Conservation (phyloP, 306 rosid genomes). For the Quercus alba region DNA sequence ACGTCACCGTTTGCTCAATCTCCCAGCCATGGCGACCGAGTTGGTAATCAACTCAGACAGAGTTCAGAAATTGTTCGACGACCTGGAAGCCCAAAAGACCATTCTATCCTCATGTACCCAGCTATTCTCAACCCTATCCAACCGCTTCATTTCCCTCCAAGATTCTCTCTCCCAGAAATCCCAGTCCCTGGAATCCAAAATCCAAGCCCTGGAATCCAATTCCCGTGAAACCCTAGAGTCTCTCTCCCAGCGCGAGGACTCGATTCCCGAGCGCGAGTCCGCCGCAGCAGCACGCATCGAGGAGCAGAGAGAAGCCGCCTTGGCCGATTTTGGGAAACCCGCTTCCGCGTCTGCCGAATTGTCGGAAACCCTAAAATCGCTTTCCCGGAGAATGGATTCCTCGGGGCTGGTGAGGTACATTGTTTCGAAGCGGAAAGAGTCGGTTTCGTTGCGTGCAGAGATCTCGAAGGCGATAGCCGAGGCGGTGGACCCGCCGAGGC, state of each 20-base stretch:
- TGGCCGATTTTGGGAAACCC: slow-evolving; percentile 39
- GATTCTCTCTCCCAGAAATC: slow-evolving; percentile 49
- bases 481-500: slow-evolving; percentile 69
- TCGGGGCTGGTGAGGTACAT: slow-evolving; percentile 47
- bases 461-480: slow-evolving; percentile 45
- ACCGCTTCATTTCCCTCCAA: slow-evolving; percentile 49
- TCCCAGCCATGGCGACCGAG: slow-evolving; percentile 49
- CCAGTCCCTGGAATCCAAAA: slow-evolving; percentile 53
- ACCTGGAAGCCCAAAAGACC: slow-evolving; percentile 52
- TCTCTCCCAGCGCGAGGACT: slow-evolving; percentile 43
- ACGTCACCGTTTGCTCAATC: background rate
- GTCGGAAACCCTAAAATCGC: slow-evolving; percentile 42
- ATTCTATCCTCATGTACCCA: slow-evolving; percentile 51
- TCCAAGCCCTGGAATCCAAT: slow-evolving; percentile 45
- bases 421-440: slow-evolving; percentile 68
- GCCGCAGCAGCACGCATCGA: slow-evolving; percentile 46
- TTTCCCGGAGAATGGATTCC: slow-evolving; percentile 67
- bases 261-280: slow-evolving; percentile 61
- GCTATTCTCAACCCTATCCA: slow-evolving; percentile 49
- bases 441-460: slow-evolving; percentile 59
- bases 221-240: slow-evolving; percentile 42
- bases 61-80: slow-evolving; percentile 55
- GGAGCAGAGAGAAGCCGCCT: slow-evolving; percentile 49
- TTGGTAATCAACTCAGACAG: slow-evolving; percentile 32
- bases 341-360: slow-evolving; percentile 23